Percentiles rank a stretch among this genome's conserved stretches.
These are phyloP conservation scores for Akanthomyces lecanii DNA, from an alignment of 2,329 filamentous ascomycete species.

Conservation along the genomic window DNA sequence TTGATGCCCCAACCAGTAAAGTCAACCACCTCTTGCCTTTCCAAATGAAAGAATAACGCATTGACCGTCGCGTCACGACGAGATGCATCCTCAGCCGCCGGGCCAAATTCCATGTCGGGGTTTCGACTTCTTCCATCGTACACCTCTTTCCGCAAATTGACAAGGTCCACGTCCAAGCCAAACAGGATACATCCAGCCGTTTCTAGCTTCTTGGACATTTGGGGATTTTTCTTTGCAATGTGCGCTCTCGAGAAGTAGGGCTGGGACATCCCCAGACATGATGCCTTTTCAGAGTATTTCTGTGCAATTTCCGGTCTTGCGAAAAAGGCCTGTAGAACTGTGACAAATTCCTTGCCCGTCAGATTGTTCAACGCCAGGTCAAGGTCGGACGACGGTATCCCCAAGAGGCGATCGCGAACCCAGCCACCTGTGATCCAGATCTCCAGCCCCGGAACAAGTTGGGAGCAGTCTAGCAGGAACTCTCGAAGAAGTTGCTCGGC, in stretches of 20 bases:
- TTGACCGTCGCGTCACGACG: conserved; percentile 22
- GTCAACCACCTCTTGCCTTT: conserved; percentile 20
- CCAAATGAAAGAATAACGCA: conserved; percentile 18
- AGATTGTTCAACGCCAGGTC: conserved; percentile 19
- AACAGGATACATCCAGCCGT: conserved; percentile 19
- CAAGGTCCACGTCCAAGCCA: conserved; percentile 21
- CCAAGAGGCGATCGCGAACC: conserved; percentile 22
- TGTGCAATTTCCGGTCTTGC: background rate
- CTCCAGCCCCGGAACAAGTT: conserved; percentile 17
- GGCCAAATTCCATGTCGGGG: conserved; percentile 21
- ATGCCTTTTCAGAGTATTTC: conserved; percentile 11
- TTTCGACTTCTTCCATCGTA: conserved; percentile 20
- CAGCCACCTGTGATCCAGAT: conserved; percentile 22
- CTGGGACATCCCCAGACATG: conserved; percentile 10
- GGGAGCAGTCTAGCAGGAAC: conserved; percentile 17
- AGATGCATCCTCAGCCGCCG: conserved; percentile 20
- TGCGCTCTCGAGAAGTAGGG: conserved; percentile 15
- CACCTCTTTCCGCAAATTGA: conserved; percentile 21
- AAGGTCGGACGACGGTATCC: conserved; percentile 20
- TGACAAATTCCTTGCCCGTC: conserved; percentile 19
- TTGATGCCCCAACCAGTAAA: conserved; percentile 17
- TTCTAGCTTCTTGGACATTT: conserved; percentile 21
- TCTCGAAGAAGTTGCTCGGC: conserved; percentile 19
- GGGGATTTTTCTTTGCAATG: conserved; percentile 17
- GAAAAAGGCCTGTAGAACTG: conserved; percentile 16